A percentile compares a stretch with the other conserved stretches of the same genome.
Conservation (phyloP, 2,329 filamentous ascomycete genomes). For the Exophiala sp. region DNA sequence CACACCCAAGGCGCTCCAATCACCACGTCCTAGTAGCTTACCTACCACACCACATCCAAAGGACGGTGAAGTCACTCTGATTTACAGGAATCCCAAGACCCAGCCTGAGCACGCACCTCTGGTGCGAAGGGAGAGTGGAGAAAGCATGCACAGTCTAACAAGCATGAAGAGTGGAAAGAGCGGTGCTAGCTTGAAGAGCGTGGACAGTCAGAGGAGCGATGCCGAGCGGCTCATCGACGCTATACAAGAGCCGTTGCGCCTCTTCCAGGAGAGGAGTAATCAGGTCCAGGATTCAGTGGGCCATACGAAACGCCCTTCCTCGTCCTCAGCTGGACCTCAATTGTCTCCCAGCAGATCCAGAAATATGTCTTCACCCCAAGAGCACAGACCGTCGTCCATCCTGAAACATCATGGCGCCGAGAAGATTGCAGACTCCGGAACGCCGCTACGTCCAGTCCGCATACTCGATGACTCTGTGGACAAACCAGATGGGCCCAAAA, state of each 20-base stretch:
- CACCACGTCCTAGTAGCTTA: conserved; percentile 1
- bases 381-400: conserved; percentile 23
- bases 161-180: conserved; percentile 31
- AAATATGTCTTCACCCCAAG: conserved; percentile 19
- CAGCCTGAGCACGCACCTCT: conserved; percentile 18
- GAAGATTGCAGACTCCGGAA: conserved; percentile 35
- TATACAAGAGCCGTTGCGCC: conserved; percentile 38
- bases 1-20: neutral
- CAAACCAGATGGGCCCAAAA: neutral
- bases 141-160: conserved; percentile 34
- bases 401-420: conserved; percentile 28
- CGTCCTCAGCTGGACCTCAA: neutral
- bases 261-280: conserved; percentile 5
- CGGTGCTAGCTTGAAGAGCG: conserved; percentile 27
- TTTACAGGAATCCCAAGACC: conserved; percentile 29
- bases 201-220: conserved; percentile 33
- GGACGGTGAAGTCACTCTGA: conserved; percentile 39
- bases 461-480: conserved; percentile 29
- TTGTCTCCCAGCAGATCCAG: conserved; percentile 2
- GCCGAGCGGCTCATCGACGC: conserved; percentile 42
- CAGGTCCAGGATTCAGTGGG: neutral
- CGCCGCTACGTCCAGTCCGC: conserved; percentile 33
- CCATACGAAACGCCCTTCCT: neutral
- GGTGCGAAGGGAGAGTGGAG: conserved; percentile 32
- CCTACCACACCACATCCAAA: conserved; percentile 27